These are phyloP conservation scores for Kodamaea fungicola DNA, from an alignment of 1,139 yeast species.

Conservation along the genomic window DNA sequence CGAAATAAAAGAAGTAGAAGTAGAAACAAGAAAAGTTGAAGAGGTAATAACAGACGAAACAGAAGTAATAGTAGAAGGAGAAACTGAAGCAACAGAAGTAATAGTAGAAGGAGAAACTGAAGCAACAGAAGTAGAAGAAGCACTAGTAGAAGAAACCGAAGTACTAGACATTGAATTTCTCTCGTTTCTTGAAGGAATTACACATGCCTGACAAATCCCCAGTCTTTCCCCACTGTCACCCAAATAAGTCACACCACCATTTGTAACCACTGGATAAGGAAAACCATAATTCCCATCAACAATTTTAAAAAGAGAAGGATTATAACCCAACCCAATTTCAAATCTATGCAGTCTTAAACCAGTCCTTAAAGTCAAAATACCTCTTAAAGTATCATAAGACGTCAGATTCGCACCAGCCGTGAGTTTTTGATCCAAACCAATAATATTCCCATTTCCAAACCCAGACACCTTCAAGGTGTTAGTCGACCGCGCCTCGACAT, in stretches of 20 bases:
- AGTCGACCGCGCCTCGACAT: conserved; percentile 12
- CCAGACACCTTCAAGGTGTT: conserved; percentile 24
- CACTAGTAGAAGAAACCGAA: no score
- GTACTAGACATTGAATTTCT: no score
- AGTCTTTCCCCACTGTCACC: neutral
- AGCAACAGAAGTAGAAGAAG: no score
- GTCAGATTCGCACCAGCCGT: conserved; percentile 1
- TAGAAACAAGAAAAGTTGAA: no score
- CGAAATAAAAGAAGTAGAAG: no score
- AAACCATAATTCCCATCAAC: conserved; percentile 14
- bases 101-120: no score
- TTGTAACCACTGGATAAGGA: conserved; percentile 2
- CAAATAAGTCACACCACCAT: conserved; percentile 15
- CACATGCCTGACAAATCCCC: no score
- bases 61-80: no score
- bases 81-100: no score
- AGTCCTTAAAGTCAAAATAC: conserved; percentile 13
- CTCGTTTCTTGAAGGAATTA: no score
- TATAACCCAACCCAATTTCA: conserved; percentile 21
- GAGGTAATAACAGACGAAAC: no score
- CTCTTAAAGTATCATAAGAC: conserved; percentile 12
- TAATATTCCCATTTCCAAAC: conserved; percentile 26
- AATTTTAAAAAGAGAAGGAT: conserved; percentile 10
- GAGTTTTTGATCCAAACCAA: conserved; percentile 18
- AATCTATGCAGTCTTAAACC: conserved; percentile 6